These are phyloP conservation scores for Quercus alba DNA, from an alignment of 306 rosid species.

Conservation along the genomic window DNA sequence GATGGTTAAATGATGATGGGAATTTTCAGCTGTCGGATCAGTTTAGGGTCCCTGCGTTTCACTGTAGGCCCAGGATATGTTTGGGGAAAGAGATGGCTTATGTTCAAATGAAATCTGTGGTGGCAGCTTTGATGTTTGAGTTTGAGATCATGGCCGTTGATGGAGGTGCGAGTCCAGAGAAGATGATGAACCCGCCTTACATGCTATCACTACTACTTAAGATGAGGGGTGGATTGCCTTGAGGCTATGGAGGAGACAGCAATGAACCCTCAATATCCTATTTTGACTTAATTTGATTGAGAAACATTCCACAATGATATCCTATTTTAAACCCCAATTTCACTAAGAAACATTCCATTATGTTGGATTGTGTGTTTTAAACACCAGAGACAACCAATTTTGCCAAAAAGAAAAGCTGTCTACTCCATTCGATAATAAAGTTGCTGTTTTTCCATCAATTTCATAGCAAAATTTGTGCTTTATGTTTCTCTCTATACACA, in stretches of 20 bases:
- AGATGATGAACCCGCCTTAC: conserved; percentile 20
- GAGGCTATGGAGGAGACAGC: neutral
- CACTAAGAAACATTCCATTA: too few relatives aligned
- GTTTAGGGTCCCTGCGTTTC: conserved; percentile 19
- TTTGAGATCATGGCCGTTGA: conserved; percentile 11
- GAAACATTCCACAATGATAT: too few relatives aligned
- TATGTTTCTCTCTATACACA: too few relatives aligned
- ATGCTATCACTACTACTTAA: neutral
- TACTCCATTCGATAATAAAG: too few relatives aligned
- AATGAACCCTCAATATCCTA: too few relatives aligned
- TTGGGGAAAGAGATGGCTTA: conserved; percentile 33
- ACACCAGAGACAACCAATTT: too few relatives aligned
- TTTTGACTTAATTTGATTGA: too few relatives aligned
- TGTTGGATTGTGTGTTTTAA: too few relatives aligned
- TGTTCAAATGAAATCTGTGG: conserved; percentile 28
- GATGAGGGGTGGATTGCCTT: conserved; percentile 27
- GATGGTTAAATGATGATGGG: conserved; percentile 23
- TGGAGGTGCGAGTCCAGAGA: conserved; percentile 8
- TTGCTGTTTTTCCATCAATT: too few relatives aligned
- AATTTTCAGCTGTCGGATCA: conserved; percentile 1
- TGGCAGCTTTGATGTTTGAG: conserved; percentile 17
- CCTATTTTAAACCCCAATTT: too few relatives aligned
- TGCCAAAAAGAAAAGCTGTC: too few relatives aligned
- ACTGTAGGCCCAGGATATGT: conserved; percentile 27
- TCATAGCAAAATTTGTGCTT: too few relatives aligned